Conservation (phyloP, 805 yeast genomes). For the Metschnikowia colocasiae region DNA sequence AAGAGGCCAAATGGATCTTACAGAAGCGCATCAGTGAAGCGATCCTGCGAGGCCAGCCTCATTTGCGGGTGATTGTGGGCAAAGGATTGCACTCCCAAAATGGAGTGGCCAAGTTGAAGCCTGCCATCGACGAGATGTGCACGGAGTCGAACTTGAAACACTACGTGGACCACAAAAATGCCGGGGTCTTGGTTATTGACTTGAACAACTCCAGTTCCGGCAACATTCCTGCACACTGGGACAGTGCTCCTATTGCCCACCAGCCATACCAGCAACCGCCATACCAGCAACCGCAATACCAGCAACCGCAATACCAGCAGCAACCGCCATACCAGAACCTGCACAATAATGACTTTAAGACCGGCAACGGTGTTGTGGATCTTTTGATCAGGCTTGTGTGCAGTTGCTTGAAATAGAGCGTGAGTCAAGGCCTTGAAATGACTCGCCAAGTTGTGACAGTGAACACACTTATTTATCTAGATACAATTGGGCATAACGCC, state of each 20-base stretch:
- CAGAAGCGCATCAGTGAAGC: constrained; percentile 71
- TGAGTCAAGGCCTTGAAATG: no score
- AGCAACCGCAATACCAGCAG: no score
- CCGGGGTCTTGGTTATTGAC: constrained; percentile 78
- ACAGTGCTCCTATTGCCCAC: constrained; percentile 15
- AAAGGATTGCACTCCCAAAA: constrained; percentile 82
- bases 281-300: constrained; percentile 20
- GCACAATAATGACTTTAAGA: constrained; percentile 19
- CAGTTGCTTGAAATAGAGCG: constrained; percentile 23
- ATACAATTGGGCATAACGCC: no score
- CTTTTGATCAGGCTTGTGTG: constrained; percentile 32
- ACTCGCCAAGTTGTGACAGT: no score
- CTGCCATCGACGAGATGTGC: constrained; percentile 82
- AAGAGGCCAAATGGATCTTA: constrained; percentile 78
- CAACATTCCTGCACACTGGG: constrained; percentile 36
- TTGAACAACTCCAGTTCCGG: constrained; percentile 30
- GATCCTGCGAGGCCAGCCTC: constrained; percentile 53
- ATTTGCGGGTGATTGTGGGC: constrained; percentile 82
- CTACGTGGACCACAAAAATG: constrained; percentile 63
- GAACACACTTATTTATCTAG: no score
- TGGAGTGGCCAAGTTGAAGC: constrained; percentile 84
- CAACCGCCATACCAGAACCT: constrained; percentile 22
- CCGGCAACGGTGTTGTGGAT: constrained; percentile 28
- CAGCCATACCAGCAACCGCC: constrained; percentile 23
- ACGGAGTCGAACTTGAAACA: constrained; percentile 57